phyloP scores from a whole-genome alignment of 805 yeast species.

The Kodamaea lidongshanica region DNA sequence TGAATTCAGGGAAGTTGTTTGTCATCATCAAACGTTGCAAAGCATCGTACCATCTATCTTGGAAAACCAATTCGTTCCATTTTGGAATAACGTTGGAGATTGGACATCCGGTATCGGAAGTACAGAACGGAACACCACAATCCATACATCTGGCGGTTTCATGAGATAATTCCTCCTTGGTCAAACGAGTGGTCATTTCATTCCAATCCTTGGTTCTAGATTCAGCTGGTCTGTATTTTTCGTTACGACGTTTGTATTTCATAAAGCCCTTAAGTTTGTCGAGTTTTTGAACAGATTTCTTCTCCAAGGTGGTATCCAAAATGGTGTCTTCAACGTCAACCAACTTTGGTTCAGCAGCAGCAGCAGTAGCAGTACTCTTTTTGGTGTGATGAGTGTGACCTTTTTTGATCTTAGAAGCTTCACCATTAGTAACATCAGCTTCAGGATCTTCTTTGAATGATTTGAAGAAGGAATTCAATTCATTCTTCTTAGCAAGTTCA shows the following conservation, averaged over 20 bases:
- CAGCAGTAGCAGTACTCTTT: slow-evolving; percentile 14
- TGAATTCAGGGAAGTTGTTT: slow-evolving; percentile 97
- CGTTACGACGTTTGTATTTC: slow-evolving; percentile 86
- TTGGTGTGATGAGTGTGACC: slow-evolving; percentile 38
- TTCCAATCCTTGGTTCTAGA: slow-evolving; percentile 85
- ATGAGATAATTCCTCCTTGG: slow-evolving; percentile 77
- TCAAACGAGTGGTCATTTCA: slow-evolving; percentile 74
- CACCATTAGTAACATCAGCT: slow-evolving; percentile 86
- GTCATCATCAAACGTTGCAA: slow-evolving; percentile 88
- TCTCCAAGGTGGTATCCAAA: slow-evolving; percentile 58
- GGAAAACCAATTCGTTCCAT: slow-evolving; percentile 94
- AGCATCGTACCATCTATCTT: slow-evolving; percentile 93
- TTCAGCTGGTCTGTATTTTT: slow-evolving; percentile 73
- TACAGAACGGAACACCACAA: slow-evolving; percentile 99
- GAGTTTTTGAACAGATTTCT: slow-evolving; percentile 54
- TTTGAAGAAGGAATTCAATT: slow-evolving; percentile 59
- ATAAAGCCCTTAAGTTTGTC: slow-evolving; percentile 88
- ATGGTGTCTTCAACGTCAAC: slow-evolving; percentile 87
- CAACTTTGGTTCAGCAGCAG: slow-evolving; percentile 68
- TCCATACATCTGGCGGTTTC: slow-evolving; percentile 99
- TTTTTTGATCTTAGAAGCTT: slow-evolving; percentile 54
- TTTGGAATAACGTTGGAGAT: slow-evolving; percentile 95
- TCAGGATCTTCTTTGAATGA: slow-evolving; percentile 77
- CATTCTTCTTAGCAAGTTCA: slow-evolving; percentile 60
- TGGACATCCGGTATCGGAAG: slow-evolving; percentile 97